Percentiles rank a stretch among this genome's conserved stretches.
These are phyloP conservation scores for Diaporthe eres DNA, from an alignment of 2,329 filamentous ascomycete species.

Conservation along the genomic window DNA sequence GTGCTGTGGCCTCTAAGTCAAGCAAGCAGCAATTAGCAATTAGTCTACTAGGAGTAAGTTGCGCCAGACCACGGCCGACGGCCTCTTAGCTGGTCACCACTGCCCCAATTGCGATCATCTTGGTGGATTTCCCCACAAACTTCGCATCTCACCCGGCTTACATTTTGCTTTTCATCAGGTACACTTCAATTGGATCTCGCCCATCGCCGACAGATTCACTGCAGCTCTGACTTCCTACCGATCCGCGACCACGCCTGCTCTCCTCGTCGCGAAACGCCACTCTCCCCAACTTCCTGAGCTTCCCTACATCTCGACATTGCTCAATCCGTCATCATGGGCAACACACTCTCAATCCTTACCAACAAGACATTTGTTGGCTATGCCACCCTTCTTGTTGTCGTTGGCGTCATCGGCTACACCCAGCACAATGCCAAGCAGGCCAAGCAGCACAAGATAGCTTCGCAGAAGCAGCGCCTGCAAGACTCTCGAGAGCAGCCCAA, in stretches of 20 bases:
- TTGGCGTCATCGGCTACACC: conserved; percentile 45
- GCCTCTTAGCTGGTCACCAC: conserved; percentile 5
- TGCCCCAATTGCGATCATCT: conserved; percentile 1
- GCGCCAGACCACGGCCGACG: background rate
- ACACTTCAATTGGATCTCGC: conserved; percentile 15
- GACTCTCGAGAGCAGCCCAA: conserved; percentile 52
- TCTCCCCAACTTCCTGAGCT: conserved; percentile 2
- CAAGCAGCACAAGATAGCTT: conserved; percentile 44
- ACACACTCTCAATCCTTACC: conserved; percentile 50
- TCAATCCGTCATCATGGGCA: conserved; percentile 50
- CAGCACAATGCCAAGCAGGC: conserved; percentile 45
- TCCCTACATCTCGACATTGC: conserved; percentile 10
- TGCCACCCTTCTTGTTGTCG: conserved; percentile 48
- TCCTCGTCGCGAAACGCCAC: background rate
- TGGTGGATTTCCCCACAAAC: conserved; percentile 22
- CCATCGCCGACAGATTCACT: background rate
- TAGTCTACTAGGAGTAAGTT: conserved; percentile 21
- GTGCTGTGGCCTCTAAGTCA: conserved; percentile 7
- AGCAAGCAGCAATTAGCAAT: conserved; percentile 26
- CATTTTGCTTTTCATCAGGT: background rate
- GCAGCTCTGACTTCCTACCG: background rate
- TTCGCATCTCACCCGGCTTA: conserved; percentile 1
- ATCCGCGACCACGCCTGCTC: background rate
- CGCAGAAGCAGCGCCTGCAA: conserved; percentile 47
- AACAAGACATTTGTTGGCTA: conserved; percentile 49